Evolutionary conservation across 2,329 filamentous ascomycete species (phyloP).

Genomic region (Teratosphaeria viscida): DNA sequence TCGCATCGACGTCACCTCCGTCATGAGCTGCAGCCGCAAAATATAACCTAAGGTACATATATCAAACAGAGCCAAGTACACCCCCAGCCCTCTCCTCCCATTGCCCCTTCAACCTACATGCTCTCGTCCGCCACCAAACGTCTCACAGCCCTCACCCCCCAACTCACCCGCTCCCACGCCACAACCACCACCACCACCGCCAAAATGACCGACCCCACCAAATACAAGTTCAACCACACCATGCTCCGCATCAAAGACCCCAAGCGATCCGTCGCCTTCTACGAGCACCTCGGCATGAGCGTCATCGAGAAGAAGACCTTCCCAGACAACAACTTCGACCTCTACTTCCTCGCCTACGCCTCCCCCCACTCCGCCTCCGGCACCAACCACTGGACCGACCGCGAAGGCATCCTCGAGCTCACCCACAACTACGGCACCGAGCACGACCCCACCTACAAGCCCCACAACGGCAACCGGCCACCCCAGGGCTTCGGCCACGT

Average conservation of each 20-base stretch:
- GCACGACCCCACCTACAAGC: slow-evolving; percentile 65
- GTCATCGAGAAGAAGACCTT: slow-evolving; percentile 70
- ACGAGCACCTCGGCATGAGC: slow-evolving; percentile 83
- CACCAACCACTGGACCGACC: slow-evolving; percentile 66
- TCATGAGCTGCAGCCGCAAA: neutral
- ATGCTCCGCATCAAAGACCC: slow-evolving; percentile 75
- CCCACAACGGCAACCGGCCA: slow-evolving; percentile 85
- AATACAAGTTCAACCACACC: slow-evolving; percentile 56
- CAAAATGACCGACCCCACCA: slow-evolving; percentile 49
- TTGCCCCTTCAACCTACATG: neutral
- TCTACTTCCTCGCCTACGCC: slow-evolving; percentile 92
- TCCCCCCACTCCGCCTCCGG: slow-evolving; percentile 61
- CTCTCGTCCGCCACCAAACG: slow-evolving; percentile 1
- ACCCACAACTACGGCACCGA: slow-evolving; percentile 83
- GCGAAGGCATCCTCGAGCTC: slow-evolving; percentile 70
- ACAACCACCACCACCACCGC: slow-evolving; percentile 30
- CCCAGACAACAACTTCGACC: slow-evolving; percentile 82
- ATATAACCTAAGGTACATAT: neutral
- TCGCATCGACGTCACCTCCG: neutral
- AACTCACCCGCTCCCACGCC: slow-evolving; percentile 8
- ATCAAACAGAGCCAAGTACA: neutral
- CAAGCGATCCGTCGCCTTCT: slow-evolving; percentile 74
- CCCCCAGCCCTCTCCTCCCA: neutral
- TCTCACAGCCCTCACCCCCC: neutral
- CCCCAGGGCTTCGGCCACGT: slow-evolving; percentile 80